Conservation (phyloP, 2,329 filamentous ascomycete species). For the Myriosclerotinia scirpicola region DNA sequence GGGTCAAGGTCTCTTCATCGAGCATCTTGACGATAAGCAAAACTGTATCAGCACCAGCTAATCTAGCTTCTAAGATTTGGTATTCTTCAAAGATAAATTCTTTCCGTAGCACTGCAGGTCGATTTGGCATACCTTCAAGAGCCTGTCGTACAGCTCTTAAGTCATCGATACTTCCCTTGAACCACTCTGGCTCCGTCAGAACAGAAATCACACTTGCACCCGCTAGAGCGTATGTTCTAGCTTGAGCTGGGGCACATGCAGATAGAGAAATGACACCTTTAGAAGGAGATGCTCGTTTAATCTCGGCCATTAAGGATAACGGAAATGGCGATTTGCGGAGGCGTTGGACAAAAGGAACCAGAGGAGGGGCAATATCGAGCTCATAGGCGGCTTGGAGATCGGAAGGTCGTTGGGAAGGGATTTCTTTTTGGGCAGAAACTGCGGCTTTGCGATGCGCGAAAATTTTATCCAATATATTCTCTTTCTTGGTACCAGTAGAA, state of each 20-base stretch:
- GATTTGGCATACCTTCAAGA: constrained; percentile 85
- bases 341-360: constrained; percentile 75
- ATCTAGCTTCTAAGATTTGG: constrained; percentile 89
- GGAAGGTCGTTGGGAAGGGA: constrained; percentile 78
- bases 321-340: constrained; percentile 79
- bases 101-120: constrained; percentile 88
- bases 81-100: constrained; percentile 99
- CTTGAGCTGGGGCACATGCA: constrained; percentile 85
- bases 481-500: constrained; percentile 55
- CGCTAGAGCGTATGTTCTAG: constrained; percentile 85
- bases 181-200: constrained; percentile 98
- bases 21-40: constrained; percentile 99
- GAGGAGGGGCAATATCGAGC: constrained; percentile 79
- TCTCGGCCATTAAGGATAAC: constrained; percentile 95
- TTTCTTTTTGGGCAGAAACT: constrained; percentile 76
- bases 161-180: constrained; percentile 97
- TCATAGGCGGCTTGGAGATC: constrained; percentile 88
- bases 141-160: constrained; percentile 83
- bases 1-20: constrained; percentile 67
- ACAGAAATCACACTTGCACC: constrained; percentile 97
- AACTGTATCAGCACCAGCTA: constrained; percentile 92
- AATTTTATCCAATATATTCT: constrained; percentile 87
- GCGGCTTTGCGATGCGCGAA: constrained; percentile 76
- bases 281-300: constrained; percentile 93
- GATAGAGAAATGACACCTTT: constrained; percentile 91